A percentile compares a stretch with the other conserved stretches of the same genome.
Evolutionary conservation across 768 basidiomycete genomes (phyloP).

Genomic region (Ephemerocybe angulata): DNA sequence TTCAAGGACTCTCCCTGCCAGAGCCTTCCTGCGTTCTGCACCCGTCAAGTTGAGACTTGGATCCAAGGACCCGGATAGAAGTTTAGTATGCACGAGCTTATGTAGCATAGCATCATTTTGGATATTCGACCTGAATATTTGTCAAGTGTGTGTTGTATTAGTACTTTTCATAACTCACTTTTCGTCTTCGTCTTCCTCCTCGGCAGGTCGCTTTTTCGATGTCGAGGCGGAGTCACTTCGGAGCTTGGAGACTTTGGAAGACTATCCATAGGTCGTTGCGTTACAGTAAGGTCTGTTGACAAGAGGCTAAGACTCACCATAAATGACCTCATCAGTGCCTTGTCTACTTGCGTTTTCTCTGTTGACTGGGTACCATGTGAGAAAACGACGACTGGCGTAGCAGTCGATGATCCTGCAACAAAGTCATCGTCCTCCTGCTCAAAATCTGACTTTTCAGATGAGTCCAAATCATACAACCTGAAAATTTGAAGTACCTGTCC

Average conservation of each 20-base stretch:
- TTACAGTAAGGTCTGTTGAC: neutral
- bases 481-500: neutral
- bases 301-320: slow-evolving; percentile 52
- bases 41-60: slow-evolving; percentile 57
- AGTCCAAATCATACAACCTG: neutral
- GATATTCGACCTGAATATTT: slow-evolving; percentile 41
- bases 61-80: slow-evolving; percentile 71
- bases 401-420: slow-evolving; percentile 28
- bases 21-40: slow-evolving; percentile 67
- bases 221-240: slow-evolving; percentile 27
- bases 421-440: slow-evolving; percentile 48
- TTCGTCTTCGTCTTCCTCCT: slow-evolving; percentile 60
- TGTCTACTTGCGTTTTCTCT: slow-evolving; percentile 24
- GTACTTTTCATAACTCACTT: slow-evolving; percentile 34
- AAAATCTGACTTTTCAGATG: slow-evolving; percentile 23
- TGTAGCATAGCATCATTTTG: slow-evolving; percentile 80
- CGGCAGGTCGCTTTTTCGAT: slow-evolving; percentile 27
- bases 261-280: slow-evolving; percentile 47
- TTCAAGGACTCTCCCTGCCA: slow-evolving; percentile 76
- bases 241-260: slow-evolving; percentile 71
- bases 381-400: slow-evolving; percentile 57
- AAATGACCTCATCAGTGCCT: slow-evolving; percentile 59
- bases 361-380: slow-evolving; percentile 17
- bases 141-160: neutral
- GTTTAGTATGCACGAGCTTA: slow-evolving; percentile 72